Base-by-base conservation (phyloP, 148 eudicot genomes). In the Rhododendron vialii region DNA sequence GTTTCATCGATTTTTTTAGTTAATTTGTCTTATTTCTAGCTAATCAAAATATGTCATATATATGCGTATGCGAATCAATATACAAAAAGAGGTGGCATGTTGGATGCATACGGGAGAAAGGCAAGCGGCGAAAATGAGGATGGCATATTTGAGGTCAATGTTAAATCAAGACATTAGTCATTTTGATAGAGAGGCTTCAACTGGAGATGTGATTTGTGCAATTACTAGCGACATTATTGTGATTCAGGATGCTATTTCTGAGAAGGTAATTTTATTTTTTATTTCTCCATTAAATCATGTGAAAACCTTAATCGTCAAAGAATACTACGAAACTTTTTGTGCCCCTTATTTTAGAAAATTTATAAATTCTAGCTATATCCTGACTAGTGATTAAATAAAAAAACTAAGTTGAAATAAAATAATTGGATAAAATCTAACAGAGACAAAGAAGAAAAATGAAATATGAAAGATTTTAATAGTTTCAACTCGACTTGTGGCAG, bases 61-160 rank as follows among this genome's bases (percentile, higher is more conserved):
- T 82, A 22, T 83, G 28, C 47, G 4, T 80, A 6, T 79, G 22
- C 4, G 33, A 50, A 17, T 71, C 0, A 2, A 45, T 63, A 4
- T 82, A 45, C 12, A 45, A 57, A 24, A 15, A 95, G 98, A 94
- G 95, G 98, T 95, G 91, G 95, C 93, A 33, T 93, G 94, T 89
- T 96, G 99, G 99, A 96, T 96, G 98, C 92, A 96, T 85, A 92
- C 94, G 18, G 99, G 99, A 26, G 99, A 96, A 84, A 91, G 99
- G 53, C 99, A 96, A 92, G 98, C 99, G 15, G 95, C 98, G 20
- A 96, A 95, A 61, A 94, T 97, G 91, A 93, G 99, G 85, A 93
- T 97, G 98, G 95, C 98, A 6, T 97, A 97, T 88, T 82, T 97
- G 85, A 92, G 88, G 86, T 89, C 94, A 0, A 95, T 95, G 95